Conservation (phyloP, 2,329 filamentous ascomycete genomes). For the Hypoxylon sp. region DNA sequence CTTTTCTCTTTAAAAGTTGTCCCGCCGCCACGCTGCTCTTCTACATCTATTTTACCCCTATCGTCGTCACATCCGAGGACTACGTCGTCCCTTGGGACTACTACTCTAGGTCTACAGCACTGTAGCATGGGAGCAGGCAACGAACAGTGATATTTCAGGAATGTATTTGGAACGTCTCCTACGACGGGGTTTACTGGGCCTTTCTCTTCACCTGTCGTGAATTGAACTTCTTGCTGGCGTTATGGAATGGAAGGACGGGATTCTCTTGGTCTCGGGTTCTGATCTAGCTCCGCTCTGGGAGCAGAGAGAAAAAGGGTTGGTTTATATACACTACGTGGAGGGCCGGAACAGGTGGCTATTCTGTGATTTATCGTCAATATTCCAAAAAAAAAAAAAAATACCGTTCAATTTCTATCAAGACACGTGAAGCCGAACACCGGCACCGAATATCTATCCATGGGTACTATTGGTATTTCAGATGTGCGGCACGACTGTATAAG, state of each 20-base stretch:
- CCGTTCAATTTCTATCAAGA: neutral
- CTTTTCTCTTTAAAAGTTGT: too few relatives aligned
- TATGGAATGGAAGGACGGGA: neutral
- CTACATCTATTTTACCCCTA: too few relatives aligned
- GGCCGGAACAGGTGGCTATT: neutral
- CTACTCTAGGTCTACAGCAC: neutral
- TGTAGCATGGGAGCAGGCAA: too few relatives aligned
- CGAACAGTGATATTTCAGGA: too few relatives aligned
- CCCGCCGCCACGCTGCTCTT: too few relatives aligned
- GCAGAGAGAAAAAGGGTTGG: neutral
- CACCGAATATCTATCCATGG: too few relatives aligned
- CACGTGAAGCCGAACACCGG: too few relatives aligned
- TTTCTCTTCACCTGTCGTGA: too few relatives aligned
- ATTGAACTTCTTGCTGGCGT: neutral
- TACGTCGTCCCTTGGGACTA: too few relatives aligned
- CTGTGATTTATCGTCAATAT: neutral
- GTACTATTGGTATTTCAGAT: neutral
- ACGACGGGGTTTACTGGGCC: too few relatives aligned
- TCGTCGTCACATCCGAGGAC: too few relatives aligned
- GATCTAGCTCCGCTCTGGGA: conserved; percentile 18
- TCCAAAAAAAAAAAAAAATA: neutral
- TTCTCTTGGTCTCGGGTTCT: conserved; percentile 18
- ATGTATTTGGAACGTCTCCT: too few relatives aligned
- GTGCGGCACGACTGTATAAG: neutral
- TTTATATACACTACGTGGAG: neutral